Evolutionary conservation across 352 stramenopile species (phyloP).

Genomic region (Globisporangium spinosum): DNA sequence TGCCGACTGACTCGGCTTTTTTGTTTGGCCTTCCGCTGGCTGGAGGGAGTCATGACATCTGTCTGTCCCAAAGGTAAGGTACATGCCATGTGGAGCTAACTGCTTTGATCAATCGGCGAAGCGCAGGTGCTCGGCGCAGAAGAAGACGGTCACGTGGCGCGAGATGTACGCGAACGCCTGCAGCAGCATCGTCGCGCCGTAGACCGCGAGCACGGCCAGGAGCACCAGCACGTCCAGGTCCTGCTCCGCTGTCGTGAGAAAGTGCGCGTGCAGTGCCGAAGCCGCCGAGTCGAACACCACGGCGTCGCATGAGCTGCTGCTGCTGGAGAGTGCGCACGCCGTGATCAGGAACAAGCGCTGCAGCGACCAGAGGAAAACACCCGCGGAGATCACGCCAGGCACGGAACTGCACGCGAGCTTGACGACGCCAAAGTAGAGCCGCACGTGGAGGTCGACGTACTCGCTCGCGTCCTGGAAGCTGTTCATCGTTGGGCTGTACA

Average conservation of each 20-base stretch:
- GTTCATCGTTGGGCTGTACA: conserved; percentile 37
- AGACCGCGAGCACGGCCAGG: conserved; percentile 40
- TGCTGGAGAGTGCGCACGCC: conserved; percentile 18
- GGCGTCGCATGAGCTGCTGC: conserved; percentile 1
- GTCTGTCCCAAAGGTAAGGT: not conserved
- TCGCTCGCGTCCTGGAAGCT: conserved; percentile 28
- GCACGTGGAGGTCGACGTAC: conserved; percentile 38
- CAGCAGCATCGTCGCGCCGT: conserved; percentile 45
- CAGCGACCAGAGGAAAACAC: conserved; percentile 48
- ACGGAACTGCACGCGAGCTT: conserved; percentile 54
- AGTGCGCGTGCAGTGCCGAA: not conserved
- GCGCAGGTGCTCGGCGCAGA: conserved; percentile 64
- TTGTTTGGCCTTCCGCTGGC: not conserved
- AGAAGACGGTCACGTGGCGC: conserved; percentile 63
- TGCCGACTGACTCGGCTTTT: not conserved
- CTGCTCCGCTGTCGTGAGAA: conserved; percentile 10
- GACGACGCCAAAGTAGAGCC: conserved; percentile 50
- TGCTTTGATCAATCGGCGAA: conserved; percentile 11
- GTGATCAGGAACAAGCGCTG: conserved; percentile 27
- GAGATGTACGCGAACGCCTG: conserved; percentile 54
- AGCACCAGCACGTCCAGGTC: conserved; percentile 46
- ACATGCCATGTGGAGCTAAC: not conserved
- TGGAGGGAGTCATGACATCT: not conserved
- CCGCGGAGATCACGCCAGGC: conserved; percentile 34
- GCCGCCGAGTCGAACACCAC: not conserved